phyloP scores from a whole-genome alignment of 208 protist species.

The Jaenimonas drosophilae region DNA sequence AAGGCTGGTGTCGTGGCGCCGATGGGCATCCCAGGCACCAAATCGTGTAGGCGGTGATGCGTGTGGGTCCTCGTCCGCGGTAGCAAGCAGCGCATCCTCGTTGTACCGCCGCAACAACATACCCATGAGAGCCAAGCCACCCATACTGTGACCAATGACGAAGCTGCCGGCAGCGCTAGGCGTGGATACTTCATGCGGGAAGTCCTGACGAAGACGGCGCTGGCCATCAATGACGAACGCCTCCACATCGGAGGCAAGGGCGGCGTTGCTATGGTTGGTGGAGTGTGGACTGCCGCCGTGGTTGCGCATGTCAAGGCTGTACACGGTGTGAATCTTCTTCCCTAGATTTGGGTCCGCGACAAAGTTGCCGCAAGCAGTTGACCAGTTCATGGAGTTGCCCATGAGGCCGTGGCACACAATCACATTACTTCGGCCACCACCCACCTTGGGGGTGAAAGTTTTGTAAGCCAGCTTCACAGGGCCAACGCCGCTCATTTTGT shows the following conservation, averaged over 20 bases:
- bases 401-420: constrained; percentile 74
- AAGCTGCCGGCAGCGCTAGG: constrained; percentile 10
- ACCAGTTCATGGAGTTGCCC: constrained; percentile 72
- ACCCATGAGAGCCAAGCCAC: constrained; percentile 65
- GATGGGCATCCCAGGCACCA: constrained; percentile 12
- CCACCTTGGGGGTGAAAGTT: constrained; percentile 11
- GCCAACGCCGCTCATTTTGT: neutral
- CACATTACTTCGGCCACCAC: constrained; percentile 18
- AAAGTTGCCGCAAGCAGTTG: constrained; percentile 22
- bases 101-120: constrained; percentile 66
- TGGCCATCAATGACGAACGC: constrained; percentile 31
- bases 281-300: constrained; percentile 67
- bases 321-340: constrained; percentile 23
- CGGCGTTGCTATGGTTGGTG: constrained; percentile 40
- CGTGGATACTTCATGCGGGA: neutral
- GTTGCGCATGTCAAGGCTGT: constrained; percentile 77
- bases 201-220: constrained; percentile 10
- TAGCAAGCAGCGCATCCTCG: constrained; percentile 34
- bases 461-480: constrained; percentile 10
- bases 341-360: constrained; percentile 31
- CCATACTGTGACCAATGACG: constrained; percentile 86
- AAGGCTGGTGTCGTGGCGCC: constrained; percentile 9
- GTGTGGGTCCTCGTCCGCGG: no score
- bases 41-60: no score
- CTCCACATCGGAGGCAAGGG: constrained; percentile 65